Evolutionary conservation across 805 yeast species (phyloP), one percentile per base, ranked within the genome.

Genomic region (Teunomyces panamensis): DNA sequence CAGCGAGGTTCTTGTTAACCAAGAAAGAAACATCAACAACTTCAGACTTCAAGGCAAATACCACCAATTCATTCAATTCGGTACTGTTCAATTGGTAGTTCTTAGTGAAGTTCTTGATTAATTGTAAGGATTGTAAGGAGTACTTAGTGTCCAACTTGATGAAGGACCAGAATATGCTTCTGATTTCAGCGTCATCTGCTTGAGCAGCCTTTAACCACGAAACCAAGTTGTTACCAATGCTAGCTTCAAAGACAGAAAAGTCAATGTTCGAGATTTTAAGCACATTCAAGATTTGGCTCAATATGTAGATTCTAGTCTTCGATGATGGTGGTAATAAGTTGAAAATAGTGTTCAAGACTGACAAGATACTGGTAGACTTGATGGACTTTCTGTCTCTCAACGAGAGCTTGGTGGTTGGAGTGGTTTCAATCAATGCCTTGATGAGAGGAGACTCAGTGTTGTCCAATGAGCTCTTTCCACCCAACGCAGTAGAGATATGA

Each of bases 351-450:
- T 66, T 71, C 47, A 72, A 63, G 45, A 67, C 62, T 16, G 76
- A 71, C 58, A 73, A 63, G 32, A 73, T 59, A 37, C 73, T 70
- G 45, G 74, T 63, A 24, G 74, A 57, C 52, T 69, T 72, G 50
- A 73, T 68, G 32, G 74, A 60, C 55, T 64, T 71, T 62, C 76
- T 68, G 61, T 73, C 77, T 63, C 75, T 69, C 54, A 72, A 64
- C 9, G 73, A 61, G 13, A 71, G 73, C 49, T 64, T 67, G 47
- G 63, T 62, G n/a, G 55, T 47, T 43, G 76, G 77, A 43, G 62
- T 65, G 43, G 62, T 51, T 43, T 62, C 64, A 10, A 62, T 51
- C 52, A 73, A 65, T 41, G 57, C 62, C 36, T 59, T 47, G 39
- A 67, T 51, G 43, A 70, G 54, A 28, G 49, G 48, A 11, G 60